A percentile compares a stretch with the other conserved stretches of the same genome.
phyloP scores from a whole-genome alignment of 2,329 filamentous ascomycete genomes.

The Tolypocladium nubicola region DNA sequence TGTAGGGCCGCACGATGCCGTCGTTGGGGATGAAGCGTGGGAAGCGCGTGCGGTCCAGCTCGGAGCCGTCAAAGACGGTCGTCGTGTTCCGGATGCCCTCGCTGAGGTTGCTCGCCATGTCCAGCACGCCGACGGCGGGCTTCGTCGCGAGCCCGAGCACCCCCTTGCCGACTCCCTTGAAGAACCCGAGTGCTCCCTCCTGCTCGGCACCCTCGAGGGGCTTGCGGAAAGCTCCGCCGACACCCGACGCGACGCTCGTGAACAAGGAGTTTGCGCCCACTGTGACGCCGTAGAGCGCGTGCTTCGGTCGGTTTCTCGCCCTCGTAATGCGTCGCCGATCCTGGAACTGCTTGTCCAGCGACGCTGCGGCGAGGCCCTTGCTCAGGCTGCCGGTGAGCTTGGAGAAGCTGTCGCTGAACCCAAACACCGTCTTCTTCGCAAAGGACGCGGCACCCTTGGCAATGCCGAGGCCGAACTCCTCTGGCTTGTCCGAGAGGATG shows the following conservation, averaged over 20 bases:
- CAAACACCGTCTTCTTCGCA: slow-evolving; percentile 97
- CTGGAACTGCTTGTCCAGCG: slow-evolving; percentile 97
- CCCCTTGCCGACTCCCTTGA: slow-evolving; percentile 96
- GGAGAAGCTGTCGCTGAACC: slow-evolving; percentile 92
- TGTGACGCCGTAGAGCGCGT: slow-evolving; percentile 91
- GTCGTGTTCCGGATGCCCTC: slow-evolving; percentile 98
- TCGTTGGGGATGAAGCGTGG: slow-evolving; percentile 87
- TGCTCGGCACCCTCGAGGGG: slow-evolving; percentile 93
- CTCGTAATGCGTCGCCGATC: slow-evolving; percentile 89
- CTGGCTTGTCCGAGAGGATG: slow-evolving; percentile 89
- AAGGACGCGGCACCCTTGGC: slow-evolving; percentile 95
- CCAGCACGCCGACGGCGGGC: slow-evolving; percentile 90
- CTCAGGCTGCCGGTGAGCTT: slow-evolving; percentile 97
- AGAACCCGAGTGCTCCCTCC: slow-evolving; percentile 86
- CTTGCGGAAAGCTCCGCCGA: slow-evolving; percentile 86
- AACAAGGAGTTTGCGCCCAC: slow-evolving; percentile 92
- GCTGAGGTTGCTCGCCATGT: slow-evolving; percentile 92
- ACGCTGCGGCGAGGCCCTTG: slow-evolving; percentile 90
- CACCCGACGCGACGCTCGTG: slow-evolving; percentile 82
- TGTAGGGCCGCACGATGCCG: slow-evolving; percentile 90
- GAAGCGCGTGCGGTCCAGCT: slow-evolving; percentile 87
- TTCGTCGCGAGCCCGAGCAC: slow-evolving; percentile 92
- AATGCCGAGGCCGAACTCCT: slow-evolving; percentile 89
- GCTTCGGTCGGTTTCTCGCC: slow-evolving; percentile 88
- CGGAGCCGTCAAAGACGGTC: slow-evolving; percentile 91